Evolutionary conservation across 768 basidiomycete species (phyloP).

Genomic region (Mycena alexandri): DNA sequence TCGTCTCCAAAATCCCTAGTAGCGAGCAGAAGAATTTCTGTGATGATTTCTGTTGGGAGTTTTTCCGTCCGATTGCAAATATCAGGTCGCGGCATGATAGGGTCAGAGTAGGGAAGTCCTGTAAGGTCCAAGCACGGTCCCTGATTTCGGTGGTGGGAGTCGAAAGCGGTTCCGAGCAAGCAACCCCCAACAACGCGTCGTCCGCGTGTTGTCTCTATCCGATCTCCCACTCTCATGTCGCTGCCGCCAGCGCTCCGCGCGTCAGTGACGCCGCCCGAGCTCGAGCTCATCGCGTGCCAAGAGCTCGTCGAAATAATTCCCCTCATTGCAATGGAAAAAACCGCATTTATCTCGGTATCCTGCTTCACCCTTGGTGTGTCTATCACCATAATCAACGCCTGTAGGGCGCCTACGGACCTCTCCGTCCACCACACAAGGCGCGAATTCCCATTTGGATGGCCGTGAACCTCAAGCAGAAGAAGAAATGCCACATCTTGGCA

Average conservation of each 20-base stretch:
- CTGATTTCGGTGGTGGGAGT: too few relatives aligned
- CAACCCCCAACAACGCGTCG: too few relatives aligned
- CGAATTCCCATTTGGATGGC: conserved; percentile 98
- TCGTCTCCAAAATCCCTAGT: too few relatives aligned
- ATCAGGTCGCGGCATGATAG: too few relatives aligned
- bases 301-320: conserved; percentile 89
- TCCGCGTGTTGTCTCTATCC: too few relatives aligned
- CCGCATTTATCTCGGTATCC: conserved; percentile 89
- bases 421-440: conserved; percentile 87
- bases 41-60: too few relatives aligned
- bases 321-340: conserved; percentile 89
- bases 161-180: too few relatives aligned
- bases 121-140: too few relatives aligned
- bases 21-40: too few relatives aligned
- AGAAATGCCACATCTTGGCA: conserved; percentile 92
- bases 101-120: too few relatives aligned
- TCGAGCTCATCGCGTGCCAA: conserved; percentile 90
- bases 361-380: conserved; percentile 25
- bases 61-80: too few relatives aligned
- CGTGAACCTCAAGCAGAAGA: conserved; percentile 91
- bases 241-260: conserved; percentile 77
- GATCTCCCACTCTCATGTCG: too few relatives aligned
- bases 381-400: conserved; percentile 37
- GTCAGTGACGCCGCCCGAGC: conserved; percentile 85
- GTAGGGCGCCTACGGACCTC: conserved; percentile 93